Evolutionary conservation across 169 alveolate genomes (phyloP).

Genomic region (Eimeria falciformis): DNA sequence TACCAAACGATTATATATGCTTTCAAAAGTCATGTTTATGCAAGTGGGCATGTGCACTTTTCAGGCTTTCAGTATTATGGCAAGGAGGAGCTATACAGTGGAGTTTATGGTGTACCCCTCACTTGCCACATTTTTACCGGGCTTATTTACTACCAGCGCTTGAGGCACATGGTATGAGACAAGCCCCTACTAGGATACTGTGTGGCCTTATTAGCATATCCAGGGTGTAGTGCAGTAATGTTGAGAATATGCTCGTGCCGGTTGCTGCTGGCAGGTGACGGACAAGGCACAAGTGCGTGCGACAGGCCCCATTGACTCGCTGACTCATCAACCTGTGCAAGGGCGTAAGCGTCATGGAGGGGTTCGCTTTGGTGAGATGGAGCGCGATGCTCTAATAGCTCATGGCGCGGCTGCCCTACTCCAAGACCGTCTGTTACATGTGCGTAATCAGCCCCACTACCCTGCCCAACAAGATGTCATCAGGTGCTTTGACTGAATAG

Average conservation of each 20-base stretch:
- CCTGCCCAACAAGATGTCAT: not conserved
- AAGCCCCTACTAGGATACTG: constrained; percentile 82
- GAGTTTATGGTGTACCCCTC: constrained; percentile 97
- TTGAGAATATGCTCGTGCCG: not conserved
- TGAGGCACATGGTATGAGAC: constrained; percentile 98
- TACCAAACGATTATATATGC: not conserved
- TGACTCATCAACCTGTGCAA: constrained; percentile 99
- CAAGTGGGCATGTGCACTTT: constrained; percentile 2
- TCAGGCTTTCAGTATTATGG: constrained; percentile 98
- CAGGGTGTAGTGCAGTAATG: not conserved
- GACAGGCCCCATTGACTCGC: constrained; percentile 98
- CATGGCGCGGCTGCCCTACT: constrained; percentile 98
- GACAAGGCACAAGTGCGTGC: constrained; percentile 97
- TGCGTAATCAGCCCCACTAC: not conserved
- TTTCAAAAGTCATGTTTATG: not conserved
- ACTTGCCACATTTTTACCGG: constrained; percentile 99
- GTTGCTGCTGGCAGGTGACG: constrained; percentile 78
- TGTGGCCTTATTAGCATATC: not conserved
- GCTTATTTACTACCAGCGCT: constrained; percentile 98
- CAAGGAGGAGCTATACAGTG: constrained; percentile 98
- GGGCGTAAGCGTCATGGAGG: constrained; percentile 99
- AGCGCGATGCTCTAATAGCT: constrained; percentile 99
- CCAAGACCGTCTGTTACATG: constrained; percentile 96
- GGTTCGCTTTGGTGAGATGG: constrained; percentile 99
- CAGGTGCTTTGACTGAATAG: not conserved